Base-by-base conservation (phyloP, 2,329 filamentous ascomycete species). In the Ceratocystiopsis minuta region DNA sequence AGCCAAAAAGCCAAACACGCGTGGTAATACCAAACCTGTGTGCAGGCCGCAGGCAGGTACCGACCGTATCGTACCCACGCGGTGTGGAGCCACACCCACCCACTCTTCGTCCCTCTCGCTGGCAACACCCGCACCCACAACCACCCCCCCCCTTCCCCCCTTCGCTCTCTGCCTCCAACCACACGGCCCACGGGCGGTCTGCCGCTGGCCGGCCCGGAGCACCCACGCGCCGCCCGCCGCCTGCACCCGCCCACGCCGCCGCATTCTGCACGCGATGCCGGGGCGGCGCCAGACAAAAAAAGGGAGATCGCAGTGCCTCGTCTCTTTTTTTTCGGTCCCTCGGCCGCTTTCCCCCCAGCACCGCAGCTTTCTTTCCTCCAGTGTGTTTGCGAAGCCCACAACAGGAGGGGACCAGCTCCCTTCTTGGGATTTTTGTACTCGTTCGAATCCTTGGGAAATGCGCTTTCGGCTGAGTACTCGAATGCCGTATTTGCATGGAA, bases 401-500 rank as follows among this genome's bases (percentile, higher is more conserved):
- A 28, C 6, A 28, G 5, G 11, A 28, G 24, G 24, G 7, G 7
- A 28, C 2, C 24, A 10, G 24, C 24, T 33, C 2, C 32, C 15
- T 33, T 5, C 10, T 15, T 2, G 32, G 32, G 4, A 33, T 80
- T 69, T 65, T 75, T 76, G 67, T 72, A 72, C 76, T 82, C 68
- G 53, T 76, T 77, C 53, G 64, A 62, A 60, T 74, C 75, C 61
- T 57, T 58, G 36, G 39, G 43, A 40, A 36, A 43, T 47, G 60
- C 48, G 58, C 63, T 61, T 58, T 63, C 60, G 37, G 54, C 50
- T 40, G 53, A 60, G 57, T 55, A 54, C 54, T 49, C 44, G 54
- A 60, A 42, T n/a, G 16, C 0, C 2, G n/a, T 13, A 14, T 36
- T 34, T 31, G 16, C 10, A 5, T 1, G 6, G 11, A 14, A n/a